These are phyloP conservation scores for Lentinus tigrinus DNA, from an alignment of 768 basidiomycete species.

Conservation along the genomic window DNA sequence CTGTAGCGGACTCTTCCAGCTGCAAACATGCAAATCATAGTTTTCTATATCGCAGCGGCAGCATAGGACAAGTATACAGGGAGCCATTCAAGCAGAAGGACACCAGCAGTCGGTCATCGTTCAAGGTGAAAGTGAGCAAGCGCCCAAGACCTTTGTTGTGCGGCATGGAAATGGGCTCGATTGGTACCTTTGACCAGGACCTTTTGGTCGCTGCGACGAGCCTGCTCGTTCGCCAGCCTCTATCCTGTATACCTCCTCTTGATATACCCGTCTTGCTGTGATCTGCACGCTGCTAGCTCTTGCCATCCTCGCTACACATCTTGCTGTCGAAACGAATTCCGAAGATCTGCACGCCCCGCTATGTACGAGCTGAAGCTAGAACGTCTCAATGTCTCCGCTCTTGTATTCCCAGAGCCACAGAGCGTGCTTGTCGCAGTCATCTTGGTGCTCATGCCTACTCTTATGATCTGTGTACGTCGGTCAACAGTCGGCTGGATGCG, in stretches of 20 bases:
- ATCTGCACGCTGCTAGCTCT: too few species aligned
- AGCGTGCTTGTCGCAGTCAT: background rate
- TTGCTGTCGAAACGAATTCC: too few species aligned
- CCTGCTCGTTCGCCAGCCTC: too few species aligned
- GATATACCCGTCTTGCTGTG: too few species aligned
- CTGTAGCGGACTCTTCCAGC: too few species aligned
- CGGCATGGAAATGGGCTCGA: background rate
- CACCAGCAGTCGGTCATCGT: too few species aligned
- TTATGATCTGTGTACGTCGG: constrained; percentile 8
- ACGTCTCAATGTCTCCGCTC: background rate
- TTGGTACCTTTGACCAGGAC: background rate
- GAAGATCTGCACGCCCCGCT: background rate
- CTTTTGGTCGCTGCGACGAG: background rate
- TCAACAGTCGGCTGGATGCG: background rate
- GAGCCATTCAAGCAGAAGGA: background rate
- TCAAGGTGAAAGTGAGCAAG: background rate
- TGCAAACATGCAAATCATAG: too few species aligned
- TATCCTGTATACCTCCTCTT: too few species aligned
- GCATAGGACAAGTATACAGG: too few species aligned
- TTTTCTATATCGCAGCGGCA: too few species aligned
- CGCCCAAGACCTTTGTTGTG: background rate
- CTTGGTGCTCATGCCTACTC: background rate
- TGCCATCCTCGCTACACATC: too few species aligned
- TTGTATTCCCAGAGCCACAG: background rate
- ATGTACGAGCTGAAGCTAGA: background rate